These are phyloP conservation scores for Acanthamoeba castellanii DNA, from an alignment of 208 protist species.

Conservation along the genomic window DNA sequence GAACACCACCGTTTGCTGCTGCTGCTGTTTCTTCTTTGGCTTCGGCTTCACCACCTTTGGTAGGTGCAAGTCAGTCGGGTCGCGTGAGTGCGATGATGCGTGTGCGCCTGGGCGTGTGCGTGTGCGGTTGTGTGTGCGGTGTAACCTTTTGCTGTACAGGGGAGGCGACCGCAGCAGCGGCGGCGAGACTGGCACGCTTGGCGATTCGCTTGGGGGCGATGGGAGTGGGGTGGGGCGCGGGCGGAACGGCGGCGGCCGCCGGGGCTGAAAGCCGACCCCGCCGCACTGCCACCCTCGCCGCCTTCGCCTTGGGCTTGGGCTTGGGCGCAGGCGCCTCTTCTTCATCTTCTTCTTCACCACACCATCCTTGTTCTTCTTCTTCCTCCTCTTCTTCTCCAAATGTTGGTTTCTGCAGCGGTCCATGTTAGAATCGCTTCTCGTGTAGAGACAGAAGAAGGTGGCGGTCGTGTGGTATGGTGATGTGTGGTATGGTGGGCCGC, in stretches of 20 bases:
- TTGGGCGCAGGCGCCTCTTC: background rate
- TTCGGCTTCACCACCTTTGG: background rate
- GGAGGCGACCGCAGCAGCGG: background rate
- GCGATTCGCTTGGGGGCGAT: background rate
- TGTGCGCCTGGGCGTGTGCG: too few relatives aligned
- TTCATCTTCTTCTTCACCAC: background rate
- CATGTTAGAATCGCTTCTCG: too few relatives aligned
- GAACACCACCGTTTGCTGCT: slow-evolving; percentile 11
- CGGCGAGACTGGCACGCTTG: background rate
- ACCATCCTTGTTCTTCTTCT: background rate
- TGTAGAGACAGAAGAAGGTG: too few relatives aligned
- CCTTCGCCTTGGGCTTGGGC: background rate
- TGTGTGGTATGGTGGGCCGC: background rate
- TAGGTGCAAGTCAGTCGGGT: too few relatives aligned
- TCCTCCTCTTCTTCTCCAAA: background rate
- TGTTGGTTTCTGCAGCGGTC: background rate
- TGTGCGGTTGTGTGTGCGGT: too few relatives aligned
- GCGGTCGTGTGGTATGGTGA: background rate
- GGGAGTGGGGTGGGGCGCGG: background rate
- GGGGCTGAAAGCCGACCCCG: background rate
- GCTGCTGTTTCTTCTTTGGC: background rate
- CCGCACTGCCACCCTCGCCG: too few relatives aligned
- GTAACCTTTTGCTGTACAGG: background rate
- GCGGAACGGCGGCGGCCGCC: background rate
- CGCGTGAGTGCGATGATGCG: background rate